These are phyloP conservation scores for Phytophthora brassicae DNA, from an alignment of 352 stramenopile species.

Conservation along the genomic window DNA sequence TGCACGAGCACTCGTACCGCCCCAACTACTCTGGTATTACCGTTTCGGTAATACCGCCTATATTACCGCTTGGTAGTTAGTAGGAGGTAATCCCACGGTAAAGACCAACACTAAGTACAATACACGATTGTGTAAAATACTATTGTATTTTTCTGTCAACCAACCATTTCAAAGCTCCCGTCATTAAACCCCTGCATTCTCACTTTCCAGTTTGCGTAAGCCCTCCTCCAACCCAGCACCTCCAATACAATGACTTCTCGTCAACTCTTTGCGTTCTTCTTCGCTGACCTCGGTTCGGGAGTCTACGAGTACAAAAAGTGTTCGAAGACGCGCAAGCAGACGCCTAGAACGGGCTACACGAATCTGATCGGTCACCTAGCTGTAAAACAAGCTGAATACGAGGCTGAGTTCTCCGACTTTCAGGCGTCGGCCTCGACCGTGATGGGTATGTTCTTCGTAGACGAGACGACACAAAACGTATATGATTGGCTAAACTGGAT, in stretches of 20 bases:
- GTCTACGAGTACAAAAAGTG: constrained; percentile 9
- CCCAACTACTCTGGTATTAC: too few species aligned
- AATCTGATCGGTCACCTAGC: constrained; percentile 4
- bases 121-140: too few species aligned
- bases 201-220: too few species aligned
- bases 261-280: constrained; percentile 9
- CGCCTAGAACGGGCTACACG: not conserved
- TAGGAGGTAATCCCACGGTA: too few species aligned
- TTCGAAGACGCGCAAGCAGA: constrained; percentile 1
- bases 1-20: too few species aligned
- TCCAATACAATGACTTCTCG: constrained; percentile 7
- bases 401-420: not conserved
- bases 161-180: too few species aligned
- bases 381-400: constrained; percentile 7
- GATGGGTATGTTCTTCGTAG: constrained; percentile 6
- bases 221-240: too few species aligned
- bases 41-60: too few species aligned
- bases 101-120: too few species aligned
- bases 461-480: constrained; percentile 4
- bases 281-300: not conserved
- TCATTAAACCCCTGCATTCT: too few species aligned
- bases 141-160: too few species aligned
- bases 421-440: not conserved
- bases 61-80: too few species aligned
- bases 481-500: not conserved